Evolutionary conservation across 495 filamentous ascomycete genomes (phyloP).

Genomic region (Aspergillus cavernicola): DNA sequence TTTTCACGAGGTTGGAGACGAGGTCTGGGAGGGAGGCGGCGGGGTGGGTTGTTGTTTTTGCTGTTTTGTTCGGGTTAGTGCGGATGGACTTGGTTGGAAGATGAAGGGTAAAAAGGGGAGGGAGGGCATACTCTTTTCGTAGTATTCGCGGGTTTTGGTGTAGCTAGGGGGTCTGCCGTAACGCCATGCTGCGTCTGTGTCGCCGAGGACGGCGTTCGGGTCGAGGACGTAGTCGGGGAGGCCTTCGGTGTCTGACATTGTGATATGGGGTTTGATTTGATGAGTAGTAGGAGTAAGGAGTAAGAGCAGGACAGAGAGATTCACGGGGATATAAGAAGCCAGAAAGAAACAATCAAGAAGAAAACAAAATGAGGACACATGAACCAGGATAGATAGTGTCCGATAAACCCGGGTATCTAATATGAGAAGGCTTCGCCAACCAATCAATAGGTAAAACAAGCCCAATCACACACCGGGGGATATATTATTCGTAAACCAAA

Average conservation of each 20-base stretch:
- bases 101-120: background rate
- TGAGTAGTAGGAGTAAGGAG: no score
- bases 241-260: background rate
- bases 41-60: conserved; percentile 50
- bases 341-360: no score
- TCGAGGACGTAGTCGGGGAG: conserved; percentile 60
- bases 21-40: conserved; percentile 53
- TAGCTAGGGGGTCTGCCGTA: conserved; percentile 59
- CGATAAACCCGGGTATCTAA: no score
- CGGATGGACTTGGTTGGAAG: background rate
- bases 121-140: conserved; percentile 44
- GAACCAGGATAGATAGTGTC: no score
- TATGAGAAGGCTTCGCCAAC: no score
- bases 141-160: conserved; percentile 51
- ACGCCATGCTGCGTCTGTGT: conserved; percentile 51
- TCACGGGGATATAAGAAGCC: no score
- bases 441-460: no score
- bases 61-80: conserved; percentile 34
- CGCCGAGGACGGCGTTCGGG: conserved; percentile 55
- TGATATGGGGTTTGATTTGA: background rate
- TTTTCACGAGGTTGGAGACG: conserved; percentile 67
- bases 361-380: no score
- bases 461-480: no score
- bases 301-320: no score
- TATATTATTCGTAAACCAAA: no score